Evolutionary conservation across 495 filamentous ascomycete species (phyloP), one percentile per base, ranked within the genome.

Genomic region (Immersiella caudata): DNA sequence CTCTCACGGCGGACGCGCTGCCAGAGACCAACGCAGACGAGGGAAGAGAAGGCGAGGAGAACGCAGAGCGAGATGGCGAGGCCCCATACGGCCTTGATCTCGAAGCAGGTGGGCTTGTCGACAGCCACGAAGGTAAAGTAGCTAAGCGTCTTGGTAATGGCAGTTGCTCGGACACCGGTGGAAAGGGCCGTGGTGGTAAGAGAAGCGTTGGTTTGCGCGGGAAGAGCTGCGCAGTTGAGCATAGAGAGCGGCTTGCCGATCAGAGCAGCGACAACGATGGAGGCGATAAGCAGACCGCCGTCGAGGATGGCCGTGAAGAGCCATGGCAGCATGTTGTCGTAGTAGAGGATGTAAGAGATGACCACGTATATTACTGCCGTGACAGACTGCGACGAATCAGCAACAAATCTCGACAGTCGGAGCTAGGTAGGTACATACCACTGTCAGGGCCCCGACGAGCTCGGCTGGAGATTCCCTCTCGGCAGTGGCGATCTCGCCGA

Each of bases 61-160:
- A 94, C 86, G 75, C 89, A 94, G 36, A 94, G 82, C 6, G 90
- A 89, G 81, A 97, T 96, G 78, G 86, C 85, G 64, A 97, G 77
- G 20, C 93, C 94, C 94, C 93, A 97, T 68, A 94, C 88, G 12
- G 90, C 87, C 82, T 97, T 97, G 78, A 90, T 90, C 83, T 95
- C 88, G 70, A 86, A 87, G 81, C 94, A 97, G 66, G 91, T 90
- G 18, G 84, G 76, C 80, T 88, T 88, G 62, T 85, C 89, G 29
- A 70, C 66, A 2, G 63, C 54, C 11, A 75, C 71, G 33, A 77
- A 76, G 25, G 60, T 54, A 24, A 62, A 49, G 59, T 75, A 75
- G 3, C 65, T 58, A 1, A 71, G 52, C 9, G 73, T 70, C n/a
- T 71, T 69, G 27, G 61, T 67, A 55, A 68, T 60, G 36, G 66